A percentile compares a stretch with the other conserved stretches of the same genome.
Evolutionary conservation across 805 yeast species (phyloP).

Genomic region (Tetrapisispora taiwanensis): DNA sequence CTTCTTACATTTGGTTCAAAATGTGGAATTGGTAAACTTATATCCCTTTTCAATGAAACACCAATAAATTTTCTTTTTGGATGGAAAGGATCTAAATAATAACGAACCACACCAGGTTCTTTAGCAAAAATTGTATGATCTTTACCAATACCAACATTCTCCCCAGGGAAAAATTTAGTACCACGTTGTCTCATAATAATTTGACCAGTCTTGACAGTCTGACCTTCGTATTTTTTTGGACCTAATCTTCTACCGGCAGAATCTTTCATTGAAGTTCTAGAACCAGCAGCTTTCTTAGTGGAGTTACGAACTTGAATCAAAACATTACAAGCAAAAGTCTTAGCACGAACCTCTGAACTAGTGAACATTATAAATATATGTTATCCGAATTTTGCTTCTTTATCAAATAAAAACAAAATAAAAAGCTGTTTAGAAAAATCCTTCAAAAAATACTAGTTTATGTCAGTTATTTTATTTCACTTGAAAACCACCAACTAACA

Average conservation of each 20-base stretch:
- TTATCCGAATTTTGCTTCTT: too few relatives aligned
- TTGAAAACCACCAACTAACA: too few relatives aligned
- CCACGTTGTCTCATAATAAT: constrained; percentile 92
- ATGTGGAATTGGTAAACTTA: constrained; percentile 75
- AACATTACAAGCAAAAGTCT: constrained; percentile 4
- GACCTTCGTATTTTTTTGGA: constrained; percentile 75
- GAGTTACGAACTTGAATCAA: constrained; percentile 62
- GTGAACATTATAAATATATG: neutral
- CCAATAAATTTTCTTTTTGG: constrained; percentile 88
- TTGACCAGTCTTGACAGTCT: constrained; percentile 65
- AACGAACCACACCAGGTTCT: constrained; percentile 90
- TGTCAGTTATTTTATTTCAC: too few relatives aligned
- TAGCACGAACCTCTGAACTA: neutral
- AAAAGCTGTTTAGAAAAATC: too few relatives aligned
- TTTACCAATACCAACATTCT: constrained; percentile 78
- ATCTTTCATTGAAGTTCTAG: constrained; percentile 87
- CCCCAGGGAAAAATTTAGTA: constrained; percentile 89
- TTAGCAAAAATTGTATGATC: constrained; percentile 87
- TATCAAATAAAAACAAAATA: too few relatives aligned
- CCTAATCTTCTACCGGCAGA: constrained; percentile 94
- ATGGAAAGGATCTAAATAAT: constrained; percentile 91
- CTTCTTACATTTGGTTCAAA: constrained; percentile 83
- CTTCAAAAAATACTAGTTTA: too few relatives aligned
- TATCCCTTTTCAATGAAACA: constrained; percentile 57
- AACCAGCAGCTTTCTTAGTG: constrained; percentile 88